These are phyloP conservation scores for Mucor lusitanicus DNA, from an alignment of 371 early-diverging fungal genomes.

Conservation along the genomic window DNA sequence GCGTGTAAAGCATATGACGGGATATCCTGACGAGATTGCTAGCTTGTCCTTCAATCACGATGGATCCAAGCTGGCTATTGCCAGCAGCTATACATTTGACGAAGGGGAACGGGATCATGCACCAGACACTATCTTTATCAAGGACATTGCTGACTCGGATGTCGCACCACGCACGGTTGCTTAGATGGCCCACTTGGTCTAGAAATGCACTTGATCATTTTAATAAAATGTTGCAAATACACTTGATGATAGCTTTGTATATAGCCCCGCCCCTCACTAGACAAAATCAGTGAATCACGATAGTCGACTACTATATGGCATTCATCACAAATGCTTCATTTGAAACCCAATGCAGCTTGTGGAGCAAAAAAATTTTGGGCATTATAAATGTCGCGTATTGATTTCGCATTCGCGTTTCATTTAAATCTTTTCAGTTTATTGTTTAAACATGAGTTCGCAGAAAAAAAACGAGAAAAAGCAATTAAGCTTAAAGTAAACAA, in stretches of 20 bases:
- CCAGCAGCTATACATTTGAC: slow-evolving; percentile 91
- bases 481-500: slow-evolving; percentile 10
- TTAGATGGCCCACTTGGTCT: background rate
- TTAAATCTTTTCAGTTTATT: background rate
- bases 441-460: slow-evolving; percentile 1
- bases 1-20: slow-evolving; percentile 77
- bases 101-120: slow-evolving; percentile 92
- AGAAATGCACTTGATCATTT: background rate
- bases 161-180: slow-evolving; percentile 50
- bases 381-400: background rate
- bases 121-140: slow-evolving; percentile 80
- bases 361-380: background rate
- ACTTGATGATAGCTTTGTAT: too few relatives aligned
- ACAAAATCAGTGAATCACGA: too few relatives aligned
- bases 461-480: slow-evolving; percentile 8
- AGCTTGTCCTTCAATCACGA: slow-evolving; percentile 80
- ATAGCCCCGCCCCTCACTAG: too few relatives aligned
- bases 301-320: too few relatives aligned
- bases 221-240: background rate
- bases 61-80: slow-evolving; percentile 84
- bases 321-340: background rate
- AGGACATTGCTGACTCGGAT: slow-evolving; percentile 70
- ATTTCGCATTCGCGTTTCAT: background rate
- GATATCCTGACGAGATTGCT: slow-evolving; percentile 84
- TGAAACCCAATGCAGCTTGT: background rate